phyloP scores from a whole-genome alignment of 805 yeast species.

The Lipomyces sp. region DNA sequence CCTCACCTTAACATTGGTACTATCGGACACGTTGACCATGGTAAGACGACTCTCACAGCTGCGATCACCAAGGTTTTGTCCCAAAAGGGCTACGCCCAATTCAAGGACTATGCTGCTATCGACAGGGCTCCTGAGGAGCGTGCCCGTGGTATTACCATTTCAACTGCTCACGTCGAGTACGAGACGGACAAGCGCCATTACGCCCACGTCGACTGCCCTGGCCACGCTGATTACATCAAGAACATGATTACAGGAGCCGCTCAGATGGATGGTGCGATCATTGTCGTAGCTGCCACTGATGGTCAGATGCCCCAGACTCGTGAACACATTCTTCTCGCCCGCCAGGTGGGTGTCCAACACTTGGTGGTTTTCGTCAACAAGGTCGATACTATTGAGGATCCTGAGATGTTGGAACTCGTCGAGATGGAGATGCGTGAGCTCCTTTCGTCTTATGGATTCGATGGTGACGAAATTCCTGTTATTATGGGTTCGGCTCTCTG shows the following conservation, averaged over 20 bases:
- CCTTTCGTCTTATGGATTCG: slow-evolving; percentile 87
- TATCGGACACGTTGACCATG: slow-evolving; percentile 99
- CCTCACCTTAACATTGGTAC: slow-evolving; percentile 98
- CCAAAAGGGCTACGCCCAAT: slow-evolving; percentile 85
- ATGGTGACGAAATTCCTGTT: slow-evolving; percentile 97
- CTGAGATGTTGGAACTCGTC: slow-evolving; percentile 98
- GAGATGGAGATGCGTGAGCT: slow-evolving; percentile 99
- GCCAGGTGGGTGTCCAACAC: slow-evolving; percentile 99
- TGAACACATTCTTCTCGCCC: slow-evolving; percentile 96
- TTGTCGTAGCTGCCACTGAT: slow-evolving; percentile 98
- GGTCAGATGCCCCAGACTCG: slow-evolving; percentile 99
- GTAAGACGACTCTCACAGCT: slow-evolving; percentile 97
- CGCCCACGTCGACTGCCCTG: slow-evolving; percentile 98
- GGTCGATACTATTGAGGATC: slow-evolving; percentile 96
- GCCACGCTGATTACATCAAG: slow-evolving; percentile 98
- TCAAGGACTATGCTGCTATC: slow-evolving; percentile 89
- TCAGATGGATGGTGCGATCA: slow-evolving; percentile 99
- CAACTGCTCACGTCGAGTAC: slow-evolving; percentile 97
- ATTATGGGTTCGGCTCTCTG: slow-evolving; percentile 98
- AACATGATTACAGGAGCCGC: slow-evolving; percentile 99
- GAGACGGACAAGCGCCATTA: slow-evolving; percentile 94
- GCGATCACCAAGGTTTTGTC: slow-evolving; percentile 96
- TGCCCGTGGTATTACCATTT: slow-evolving; percentile 98
- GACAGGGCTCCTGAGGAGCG: slow-evolving; percentile 99
- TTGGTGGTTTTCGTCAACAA: slow-evolving; percentile 97